Conservation (phyloP, 2,329 filamentous ascomycete species). For the Calonectria naviculata region DNA sequence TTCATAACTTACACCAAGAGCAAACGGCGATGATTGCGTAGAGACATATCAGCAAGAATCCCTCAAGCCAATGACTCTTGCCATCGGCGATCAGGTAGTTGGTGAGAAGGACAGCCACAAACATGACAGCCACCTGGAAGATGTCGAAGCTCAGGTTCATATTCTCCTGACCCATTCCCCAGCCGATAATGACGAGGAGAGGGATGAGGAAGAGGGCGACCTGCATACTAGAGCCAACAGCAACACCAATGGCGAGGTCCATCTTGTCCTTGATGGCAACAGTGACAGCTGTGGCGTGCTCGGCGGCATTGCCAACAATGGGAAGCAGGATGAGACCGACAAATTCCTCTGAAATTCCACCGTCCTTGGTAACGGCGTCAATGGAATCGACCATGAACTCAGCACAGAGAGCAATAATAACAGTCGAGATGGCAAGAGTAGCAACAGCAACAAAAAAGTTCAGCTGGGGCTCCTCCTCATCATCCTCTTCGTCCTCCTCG, state of each 20-base stretch:
- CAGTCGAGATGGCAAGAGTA: slow-evolving; percentile 79
- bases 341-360: slow-evolving; percentile 76
- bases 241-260: slow-evolving; percentile 84
- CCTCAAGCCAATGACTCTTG: slow-evolving; percentile 85
- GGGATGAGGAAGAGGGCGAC: slow-evolving; percentile 84
- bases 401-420: slow-evolving; percentile 83
- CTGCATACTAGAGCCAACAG: slow-evolving; percentile 84
- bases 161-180: slow-evolving; percentile 76
- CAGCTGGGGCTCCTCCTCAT: slow-evolving; percentile 77
- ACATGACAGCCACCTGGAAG: slow-evolving; percentile 88
- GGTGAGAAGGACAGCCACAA: slow-evolving; percentile 84
- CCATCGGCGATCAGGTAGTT: slow-evolving; percentile 90
- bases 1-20: slow-evolving; percentile 65
- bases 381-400: slow-evolving; percentile 84
- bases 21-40: slow-evolving; percentile 83
- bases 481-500: slow-evolving; percentile 74
- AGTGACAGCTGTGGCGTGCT: slow-evolving; percentile 84
- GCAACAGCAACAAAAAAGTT: slow-evolving; percentile 77
- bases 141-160: slow-evolving; percentile 90
- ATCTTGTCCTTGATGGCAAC: slow-evolving; percentile 88
- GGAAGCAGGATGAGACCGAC: slow-evolving; percentile 84
- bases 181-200: slow-evolving; percentile 80
- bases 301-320: slow-evolving; percentile 86
- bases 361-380: slow-evolving; percentile 70
- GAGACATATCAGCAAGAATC: slow-evolving; percentile 78